Base-by-base conservation (phyloP, 2,329 filamentous ascomycete species). In the Sarocladium kiliense region DNA sequence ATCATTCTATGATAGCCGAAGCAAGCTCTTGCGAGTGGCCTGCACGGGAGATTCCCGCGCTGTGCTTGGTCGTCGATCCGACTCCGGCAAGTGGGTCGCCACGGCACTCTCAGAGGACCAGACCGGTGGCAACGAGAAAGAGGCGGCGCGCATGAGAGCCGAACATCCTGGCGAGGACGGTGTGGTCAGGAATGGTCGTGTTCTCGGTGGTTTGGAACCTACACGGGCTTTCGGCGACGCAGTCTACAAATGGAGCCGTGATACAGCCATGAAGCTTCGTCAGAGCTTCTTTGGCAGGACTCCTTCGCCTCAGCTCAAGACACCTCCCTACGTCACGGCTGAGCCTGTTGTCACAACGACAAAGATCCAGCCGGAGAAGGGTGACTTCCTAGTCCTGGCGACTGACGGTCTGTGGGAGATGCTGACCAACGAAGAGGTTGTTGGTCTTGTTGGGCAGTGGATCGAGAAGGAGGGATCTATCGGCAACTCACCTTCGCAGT, bases 321-420 rank as follows among this genome's bases (percentile, higher is more conserved):
- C 92, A 0, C 94, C 94, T 9, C 94, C 94, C 0, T 99, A 99
- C 65, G 94, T 99, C 39, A 99, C 94, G 3, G 94, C 94, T 1
- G 95, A 99, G 72, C 94, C 94, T 2, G 81, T 97, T 21, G 84
- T 99, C 54, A 97, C 93, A 0, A 96, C 91, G 1, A 97, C 93
- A 45, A 88, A 94, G 69, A 87, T 99, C 54, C 80, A 93, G 63
- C 94, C 94, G 1, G 84, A 90, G 54, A 89, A 89, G 59, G 92
- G 93, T 45, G 94, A 99, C 68, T 99, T 99, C 64, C 79, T 99
- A 12, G 93, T 99, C 58, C 86, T 99, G 78, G 94, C 94, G 21
- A 97, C 94, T 0, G 94, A 99, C 67, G 94, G 94, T 3, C 79
- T 99, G 1, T 99, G 94, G 94, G 94, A 99, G 73, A 97, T 97